Percentiles rank a stretch among this genome's conserved stretches.
Conservation (phyloP, 441 rosid species). For the Corymbia citriodora region DNA sequence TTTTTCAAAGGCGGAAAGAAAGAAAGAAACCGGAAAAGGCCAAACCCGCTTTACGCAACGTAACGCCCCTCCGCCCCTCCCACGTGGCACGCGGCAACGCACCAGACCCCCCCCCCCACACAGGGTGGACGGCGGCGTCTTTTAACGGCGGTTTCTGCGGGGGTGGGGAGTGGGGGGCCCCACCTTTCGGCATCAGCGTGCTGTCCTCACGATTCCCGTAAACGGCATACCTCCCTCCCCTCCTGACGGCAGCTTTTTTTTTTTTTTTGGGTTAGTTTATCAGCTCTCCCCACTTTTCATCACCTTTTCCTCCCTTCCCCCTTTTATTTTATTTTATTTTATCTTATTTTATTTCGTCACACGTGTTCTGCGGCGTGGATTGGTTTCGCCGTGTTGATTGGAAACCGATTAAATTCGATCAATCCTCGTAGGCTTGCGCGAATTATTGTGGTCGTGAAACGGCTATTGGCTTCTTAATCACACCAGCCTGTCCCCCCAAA, state of each 20-base stretch:
- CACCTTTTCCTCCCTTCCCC: background rate
- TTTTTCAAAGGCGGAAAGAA: background rate
- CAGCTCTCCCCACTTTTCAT: background rate
- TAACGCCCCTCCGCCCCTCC: background rate
- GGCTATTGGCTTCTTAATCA: background rate
- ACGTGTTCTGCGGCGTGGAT: background rate
- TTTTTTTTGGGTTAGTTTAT: background rate
- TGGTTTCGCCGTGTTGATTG: background rate
- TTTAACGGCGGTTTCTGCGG: conserved; percentile 35
- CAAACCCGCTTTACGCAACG: background rate
- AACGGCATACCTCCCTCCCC: background rate
- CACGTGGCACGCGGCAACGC: conserved; percentile 5
- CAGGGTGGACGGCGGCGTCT: conserved; percentile 22
- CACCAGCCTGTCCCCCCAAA: background rate
- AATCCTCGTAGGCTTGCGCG: background rate
- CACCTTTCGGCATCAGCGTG: conserved; percentile 2
- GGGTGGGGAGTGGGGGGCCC: background rate
- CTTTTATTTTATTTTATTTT: background rate
- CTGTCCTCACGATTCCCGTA: conserved; percentile 11
- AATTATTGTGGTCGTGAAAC: background rate
- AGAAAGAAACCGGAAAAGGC: background rate
- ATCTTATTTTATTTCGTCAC: background rate
- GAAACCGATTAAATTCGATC: background rate
- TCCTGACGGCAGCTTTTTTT: conserved; percentile 15
- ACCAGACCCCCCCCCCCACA: background rate